Evolutionary conservation across 805 yeast genomes (phyloP).

Genomic region (Saccharomycopsis babjevae): DNA sequence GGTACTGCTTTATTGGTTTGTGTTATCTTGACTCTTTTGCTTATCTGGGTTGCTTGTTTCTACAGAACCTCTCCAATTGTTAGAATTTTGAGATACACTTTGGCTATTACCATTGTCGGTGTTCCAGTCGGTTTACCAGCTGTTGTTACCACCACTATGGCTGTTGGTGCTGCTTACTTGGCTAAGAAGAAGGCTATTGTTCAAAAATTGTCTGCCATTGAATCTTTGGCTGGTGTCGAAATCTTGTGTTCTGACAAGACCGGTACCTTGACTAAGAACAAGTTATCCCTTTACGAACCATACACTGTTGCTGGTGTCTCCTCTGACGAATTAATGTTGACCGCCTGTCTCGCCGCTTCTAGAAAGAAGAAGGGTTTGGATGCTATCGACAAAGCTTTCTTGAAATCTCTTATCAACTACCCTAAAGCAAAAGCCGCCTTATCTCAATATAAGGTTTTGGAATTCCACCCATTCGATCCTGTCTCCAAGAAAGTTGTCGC

Average conservation of each 20-base stretch:
- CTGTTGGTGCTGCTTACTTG: slow-evolving; percentile 98
- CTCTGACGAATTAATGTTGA: slow-evolving; percentile 90
- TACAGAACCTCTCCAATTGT: slow-evolving; percentile 86
- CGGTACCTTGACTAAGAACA: slow-evolving; percentile 97
- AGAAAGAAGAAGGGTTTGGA: slow-evolving; percentile 97
- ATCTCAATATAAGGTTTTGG: slow-evolving; percentile 87
- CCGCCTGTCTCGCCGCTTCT: slow-evolving; percentile 96
- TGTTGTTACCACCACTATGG: slow-evolving; percentile 97
- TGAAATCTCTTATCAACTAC: slow-evolving; percentile 76
- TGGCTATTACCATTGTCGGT: slow-evolving; percentile 95
- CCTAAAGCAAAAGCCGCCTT: slow-evolving; percentile 91
- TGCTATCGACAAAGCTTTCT: slow-evolving; percentile 95
- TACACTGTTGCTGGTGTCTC: slow-evolving; percentile 97
- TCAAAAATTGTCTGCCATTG: slow-evolving; percentile 93
- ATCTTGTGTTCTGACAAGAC: slow-evolving; percentile 96
- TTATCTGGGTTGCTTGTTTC: slow-evolving; percentile 91
- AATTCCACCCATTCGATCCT: slow-evolving; percentile 97
- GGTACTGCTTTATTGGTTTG: slow-evolving; percentile 86
- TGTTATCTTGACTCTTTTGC: slow-evolving; percentile 76
- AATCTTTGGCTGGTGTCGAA: slow-evolving; percentile 95
- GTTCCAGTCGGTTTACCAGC: slow-evolving; percentile 99
- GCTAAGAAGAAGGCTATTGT: slow-evolving; percentile 97
- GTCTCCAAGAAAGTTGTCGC: slow-evolving; percentile 96
- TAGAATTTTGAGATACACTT: slow-evolving; percentile 79
- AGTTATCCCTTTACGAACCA: slow-evolving; percentile 91